Evolutionary conservation across 768 basidiomycete genomes (phyloP), one percentile per base, ranked within the genome.

Genomic region (Epithele typhae): DNA sequence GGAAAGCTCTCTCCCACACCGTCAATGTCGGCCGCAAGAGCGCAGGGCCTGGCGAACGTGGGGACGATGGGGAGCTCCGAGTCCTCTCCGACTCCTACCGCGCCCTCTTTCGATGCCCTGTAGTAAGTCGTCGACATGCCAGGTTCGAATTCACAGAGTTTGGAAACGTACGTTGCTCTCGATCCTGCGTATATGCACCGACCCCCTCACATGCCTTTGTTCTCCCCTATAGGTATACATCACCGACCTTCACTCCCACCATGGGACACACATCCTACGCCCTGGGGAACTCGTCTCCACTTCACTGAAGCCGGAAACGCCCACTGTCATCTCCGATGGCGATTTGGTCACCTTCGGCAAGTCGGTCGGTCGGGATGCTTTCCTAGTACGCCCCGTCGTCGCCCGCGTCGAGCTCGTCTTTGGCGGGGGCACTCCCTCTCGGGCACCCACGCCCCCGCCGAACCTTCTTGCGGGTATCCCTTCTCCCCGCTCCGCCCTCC

Each of bases 261-360:
- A 91, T 60, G 87, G 87, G 2, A 90, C 87, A 0, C 77, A 85
- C 53, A 60, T 90, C 43, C 70, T 74, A 50, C 77, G 76, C 53
- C 63, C 69, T 30, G 75, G 72, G 25, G 82, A 85, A 40, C 50
- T 65, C 1, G 54, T 69, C 9, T 69, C 79, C 1, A 77, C 60
- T 57, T 68, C 60, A 49, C 66, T 90, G 18, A 65, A 68, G 37
- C 69, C 82, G 12, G 80, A 84, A 54, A 68, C 72, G 6, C 76
- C 82, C 23, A 75, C 72, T 25, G 59, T 70, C 32, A 77, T 91
- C 38, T 58, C 69, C 34, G 79, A 87, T 57, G 85, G 84, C 49
- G 87, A 89, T 59, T 62, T 77, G 25, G 55, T 91, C 48, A 89
- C 85, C 2, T 87, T 91, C 57, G 87, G 87, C 55, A 90, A 89